Evolutionary conservation across 148 eudicot species (phyloP).

Genomic region (Silene uniflora): DNA sequence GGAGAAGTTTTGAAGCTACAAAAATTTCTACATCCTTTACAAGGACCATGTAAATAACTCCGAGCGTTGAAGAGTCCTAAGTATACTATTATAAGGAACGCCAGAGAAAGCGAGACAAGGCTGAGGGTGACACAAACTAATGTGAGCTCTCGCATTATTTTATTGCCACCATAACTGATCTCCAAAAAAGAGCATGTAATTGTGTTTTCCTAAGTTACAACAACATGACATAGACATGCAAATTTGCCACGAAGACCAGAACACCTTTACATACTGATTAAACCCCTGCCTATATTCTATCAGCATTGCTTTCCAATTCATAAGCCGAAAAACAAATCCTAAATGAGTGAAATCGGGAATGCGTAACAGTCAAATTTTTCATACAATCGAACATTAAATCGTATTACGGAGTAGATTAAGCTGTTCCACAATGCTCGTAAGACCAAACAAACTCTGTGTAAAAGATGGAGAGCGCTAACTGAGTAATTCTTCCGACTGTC

Average conservation of each 20-base stretch:
- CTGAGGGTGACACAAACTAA: neutral
- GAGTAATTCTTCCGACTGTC: neutral
- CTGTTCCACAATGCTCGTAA: neutral
- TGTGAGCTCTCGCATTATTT: neutral
- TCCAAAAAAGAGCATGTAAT: neutral
- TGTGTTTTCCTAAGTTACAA: neutral
- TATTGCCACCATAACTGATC: neutral
- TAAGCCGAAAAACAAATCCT: neutral
- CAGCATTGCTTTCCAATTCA: neutral
- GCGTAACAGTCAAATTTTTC: neutral
- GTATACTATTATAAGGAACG: too few species aligned
- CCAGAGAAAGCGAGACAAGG: neutral
- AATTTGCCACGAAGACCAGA: neutral
- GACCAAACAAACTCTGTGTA: neutral
- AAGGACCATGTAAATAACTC: too few species aligned
- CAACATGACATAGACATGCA: too few species aligned
- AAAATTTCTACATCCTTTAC: too few species aligned
- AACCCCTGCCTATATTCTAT: neutral
- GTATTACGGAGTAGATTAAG: neutral
- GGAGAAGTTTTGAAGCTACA: too few species aligned
- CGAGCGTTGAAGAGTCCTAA: too few species aligned
- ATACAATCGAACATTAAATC: neutral
- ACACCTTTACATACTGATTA: neutral
- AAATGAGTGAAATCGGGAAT: neutral
- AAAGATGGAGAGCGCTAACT: neutral